Evolutionary conservation across 2,329 filamentous ascomycete species (phyloP).

Genomic region (Fusarium drepaniforme): DNA sequence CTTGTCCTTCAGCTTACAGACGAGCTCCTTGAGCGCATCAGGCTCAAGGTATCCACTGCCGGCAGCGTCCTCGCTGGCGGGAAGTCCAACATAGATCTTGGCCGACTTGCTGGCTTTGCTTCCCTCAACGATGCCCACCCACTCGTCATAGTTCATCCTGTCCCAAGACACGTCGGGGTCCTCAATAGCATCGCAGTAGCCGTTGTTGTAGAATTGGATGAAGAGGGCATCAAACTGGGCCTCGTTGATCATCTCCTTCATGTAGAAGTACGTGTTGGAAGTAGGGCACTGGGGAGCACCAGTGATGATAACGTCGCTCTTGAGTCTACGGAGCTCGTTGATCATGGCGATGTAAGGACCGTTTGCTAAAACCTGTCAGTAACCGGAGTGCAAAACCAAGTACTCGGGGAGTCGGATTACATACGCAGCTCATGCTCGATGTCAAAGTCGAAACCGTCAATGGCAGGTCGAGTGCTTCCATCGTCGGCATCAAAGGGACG

Average conservation of each 20-base stretch:
- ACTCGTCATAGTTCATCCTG: conserved; percentile 58
- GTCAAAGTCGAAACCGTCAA: conserved; percentile 60
- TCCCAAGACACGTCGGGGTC: conserved; percentile 44
- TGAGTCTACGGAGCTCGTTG: conserved; percentile 49
- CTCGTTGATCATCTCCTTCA: conserved; percentile 54
- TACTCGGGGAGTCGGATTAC: conserved; percentile 7
- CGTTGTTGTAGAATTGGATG: conserved; percentile 65
- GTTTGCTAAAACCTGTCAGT: conserved; percentile 43
- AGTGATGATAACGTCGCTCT: conserved; percentile 52
- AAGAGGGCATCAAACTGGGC: conserved; percentile 58
- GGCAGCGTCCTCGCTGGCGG: conserved; percentile 46
- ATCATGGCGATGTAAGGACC: conserved; percentile 55
- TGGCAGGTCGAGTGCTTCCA: conserved; percentile 36
- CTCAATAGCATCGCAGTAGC: conserved; percentile 50
- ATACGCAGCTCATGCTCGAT: conserved; percentile 52
- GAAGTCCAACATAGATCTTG: conserved; percentile 61
- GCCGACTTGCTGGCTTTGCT: conserved; percentile 54
- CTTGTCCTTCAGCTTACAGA: conserved; percentile 53
- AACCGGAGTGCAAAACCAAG: neutral
- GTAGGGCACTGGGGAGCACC: conserved; percentile 60
- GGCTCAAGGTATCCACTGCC: conserved; percentile 52
- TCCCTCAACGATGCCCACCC: conserved; percentile 50
- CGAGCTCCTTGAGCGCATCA: conserved; percentile 49
- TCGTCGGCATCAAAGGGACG: conserved; percentile 54
- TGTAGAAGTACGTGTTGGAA: conserved; percentile 42